Base-by-base conservation (phyloP, 192 early-diverging fungal species). In the Backusella tuberculispora region DNA sequence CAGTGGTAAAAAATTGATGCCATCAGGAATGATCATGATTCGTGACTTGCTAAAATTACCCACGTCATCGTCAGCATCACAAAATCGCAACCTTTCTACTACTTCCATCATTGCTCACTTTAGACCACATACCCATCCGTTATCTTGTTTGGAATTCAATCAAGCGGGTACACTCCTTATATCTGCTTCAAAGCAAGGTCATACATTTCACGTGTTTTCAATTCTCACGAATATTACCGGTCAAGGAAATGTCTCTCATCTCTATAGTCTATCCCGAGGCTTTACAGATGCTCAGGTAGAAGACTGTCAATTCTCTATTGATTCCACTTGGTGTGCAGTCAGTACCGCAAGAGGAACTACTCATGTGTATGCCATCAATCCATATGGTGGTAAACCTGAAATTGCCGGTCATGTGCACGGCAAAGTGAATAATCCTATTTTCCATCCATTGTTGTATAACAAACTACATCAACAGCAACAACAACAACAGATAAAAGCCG, bases 251-350 rank as follows among this genome's bases (percentile, higher is more conserved):
- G 78, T 77, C 12, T 72, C 81, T 8, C 88, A 87, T 76, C 41
- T 95, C 7, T 95, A 94, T 70, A 87, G 87, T 47, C 84, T 95
- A 41, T 85, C 93, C n/a, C 87, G 94, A 17, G 94, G 94, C 8
- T 91, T 88, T 72, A 95, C 94, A 0, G 83, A 89, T 66, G 94
- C 93, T 7, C 86, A 78, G 34, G 86, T 95, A 14, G 90, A 93
- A 72, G 86, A 87, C 72, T 85, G 91, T 56, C 76, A 86, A 2
- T 95, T 93, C 69, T 91, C 88, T 17, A 60, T 79, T 5, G 92
- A 95, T 68, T 88, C 89, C n/a, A 84, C 83, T 13, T 95, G 93
- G 93, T 84, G 92, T 56, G 89, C 85, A 13, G 92, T 92, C 1
- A 91, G 86, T 42, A 93, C 93, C 2, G 88, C 88, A 1, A 73